Evolutionary conservation across 2,329 filamentous ascomycete species (phyloP).

Genomic region (Fusarium dimerum): DNA sequence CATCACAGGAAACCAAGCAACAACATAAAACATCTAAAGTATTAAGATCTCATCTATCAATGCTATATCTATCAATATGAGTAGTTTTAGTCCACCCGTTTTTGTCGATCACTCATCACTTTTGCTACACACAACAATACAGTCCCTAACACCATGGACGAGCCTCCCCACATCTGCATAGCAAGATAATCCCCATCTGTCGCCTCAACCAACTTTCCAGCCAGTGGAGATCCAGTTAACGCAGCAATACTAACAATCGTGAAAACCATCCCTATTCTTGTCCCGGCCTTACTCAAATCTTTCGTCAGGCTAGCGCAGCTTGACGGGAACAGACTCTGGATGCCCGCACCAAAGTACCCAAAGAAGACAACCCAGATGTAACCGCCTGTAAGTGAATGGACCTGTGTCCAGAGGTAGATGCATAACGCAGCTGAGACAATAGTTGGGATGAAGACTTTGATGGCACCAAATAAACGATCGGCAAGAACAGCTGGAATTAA

Average conservation of each 20-base stretch:
- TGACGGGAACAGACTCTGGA: slow-evolving; percentile 68
- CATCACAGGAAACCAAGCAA: neutral
- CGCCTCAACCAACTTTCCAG: slow-evolving; percentile 50
- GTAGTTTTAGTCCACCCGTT: neutral
- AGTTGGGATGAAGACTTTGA: slow-evolving; percentile 56
- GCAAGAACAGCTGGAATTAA: slow-evolving; percentile 57
- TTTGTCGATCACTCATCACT: slow-evolving; percentile 29
- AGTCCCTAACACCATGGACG: slow-evolving; percentile 44
- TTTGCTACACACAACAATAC: slow-evolving; percentile 43
- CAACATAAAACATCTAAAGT: neutral
- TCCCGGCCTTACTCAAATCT: slow-evolving; percentile 55
- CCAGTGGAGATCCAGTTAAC: slow-evolving; percentile 56
- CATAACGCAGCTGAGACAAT: slow-evolving; percentile 47
- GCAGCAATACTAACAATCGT: slow-evolving; percentile 56
- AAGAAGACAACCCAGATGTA: slow-evolving; percentile 66
- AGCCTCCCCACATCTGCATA: slow-evolving; percentile 53
- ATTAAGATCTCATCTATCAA: neutral
- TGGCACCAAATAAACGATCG: slow-evolving; percentile 53
- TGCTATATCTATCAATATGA: neutral
- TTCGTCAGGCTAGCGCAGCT: slow-evolving; percentile 46
- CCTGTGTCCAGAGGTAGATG: slow-evolving; percentile 55
- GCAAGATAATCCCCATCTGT: slow-evolving; percentile 47
- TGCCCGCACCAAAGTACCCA: slow-evolving; percentile 62
- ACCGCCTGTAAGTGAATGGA: slow-evolving; percentile 34
- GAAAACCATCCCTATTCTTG: slow-evolving; percentile 62